Evolutionary conservation across 2,329 filamentous ascomycete species (phyloP).

Genomic region (Cytospora leucostoma): DNA sequence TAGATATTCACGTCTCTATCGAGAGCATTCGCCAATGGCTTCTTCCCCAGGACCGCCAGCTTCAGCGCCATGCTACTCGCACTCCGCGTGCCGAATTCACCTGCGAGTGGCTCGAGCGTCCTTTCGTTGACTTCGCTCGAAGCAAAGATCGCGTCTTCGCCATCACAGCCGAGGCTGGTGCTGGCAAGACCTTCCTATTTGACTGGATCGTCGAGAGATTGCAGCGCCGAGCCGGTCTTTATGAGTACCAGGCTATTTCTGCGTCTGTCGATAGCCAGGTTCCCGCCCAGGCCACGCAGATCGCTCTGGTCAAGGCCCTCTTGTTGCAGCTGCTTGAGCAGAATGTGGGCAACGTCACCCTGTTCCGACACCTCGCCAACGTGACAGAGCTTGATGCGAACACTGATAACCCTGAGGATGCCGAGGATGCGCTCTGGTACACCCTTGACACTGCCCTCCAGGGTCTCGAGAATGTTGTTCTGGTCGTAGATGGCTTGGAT

Average conservation of each 20-base stretch:
- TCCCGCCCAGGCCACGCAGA: slow-evolving; percentile 26
- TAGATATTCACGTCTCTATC: slow-evolving; percentile 27
- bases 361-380: slow-evolving; percentile 28
- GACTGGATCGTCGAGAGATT: slow-evolving; percentile 27
- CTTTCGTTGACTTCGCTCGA: slow-evolving; percentile 27
- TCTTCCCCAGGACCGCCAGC: slow-evolving; percentile 27
- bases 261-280: slow-evolving; percentile 29
- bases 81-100: slow-evolving; percentile 27
- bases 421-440: slow-evolving; percentile 32
- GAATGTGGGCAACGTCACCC: slow-evolving; percentile 26
- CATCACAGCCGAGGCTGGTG: slow-evolving; percentile 27
- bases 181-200: slow-evolving; percentile 27
- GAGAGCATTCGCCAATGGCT: slow-evolving; percentile 29
- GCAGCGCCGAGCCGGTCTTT: slow-evolving; percentile 25
- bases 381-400: slow-evolving; percentile 29
- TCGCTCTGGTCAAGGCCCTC: slow-evolving; percentile 27
- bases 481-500: slow-evolving; percentile 27
- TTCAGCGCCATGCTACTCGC: slow-evolving; percentile 25
- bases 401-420: slow-evolving; percentile 33
- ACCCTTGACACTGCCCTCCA: slow-evolving; percentile 27
- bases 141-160: slow-evolving; percentile 26
- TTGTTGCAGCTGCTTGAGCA: slow-evolving; percentile 28
- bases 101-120: slow-evolving; percentile 28
- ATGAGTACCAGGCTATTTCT: slow-evolving; percentile 27
- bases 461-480: slow-evolving; percentile 27